These are phyloP conservation scores for Magnolia kwangsiensis DNA, from an alignment of 164 flowering plant genomes.

Conservation along the genomic window DNA sequence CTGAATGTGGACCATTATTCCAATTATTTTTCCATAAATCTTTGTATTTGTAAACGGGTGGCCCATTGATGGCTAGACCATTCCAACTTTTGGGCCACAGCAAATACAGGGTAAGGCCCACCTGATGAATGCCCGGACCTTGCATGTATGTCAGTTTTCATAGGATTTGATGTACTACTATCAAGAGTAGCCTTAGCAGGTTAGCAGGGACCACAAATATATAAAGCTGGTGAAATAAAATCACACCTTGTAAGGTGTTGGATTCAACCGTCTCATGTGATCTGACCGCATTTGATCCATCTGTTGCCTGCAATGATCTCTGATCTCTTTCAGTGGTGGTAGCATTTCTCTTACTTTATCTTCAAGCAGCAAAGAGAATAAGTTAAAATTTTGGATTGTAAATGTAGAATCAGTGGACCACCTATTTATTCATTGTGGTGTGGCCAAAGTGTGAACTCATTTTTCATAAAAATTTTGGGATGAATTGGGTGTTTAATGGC, in stretches of 20 bases:
- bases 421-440: too few relatives aligned
- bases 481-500: too few relatives aligned
- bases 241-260: constrained; percentile 95
- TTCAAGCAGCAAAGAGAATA: constrained; percentile 15
- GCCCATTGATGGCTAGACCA: not conserved
- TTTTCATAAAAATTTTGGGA: too few relatives aligned
- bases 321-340: constrained; percentile 56
- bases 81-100: not conserved
- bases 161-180: not conserved
- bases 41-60: not conserved
- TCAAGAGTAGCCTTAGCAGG: not conserved
- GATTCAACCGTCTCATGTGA: constrained; percentile 96
- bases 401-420: too few relatives aligned
- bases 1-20: not conserved
- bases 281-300: constrained; percentile 90
- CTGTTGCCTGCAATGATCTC: constrained; percentile 78
- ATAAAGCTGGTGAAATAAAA: not conserved
- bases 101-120: not conserved
- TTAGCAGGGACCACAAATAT: not conserved
- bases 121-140: not conserved
- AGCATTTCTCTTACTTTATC: constrained; percentile 59
- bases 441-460: too few relatives aligned
- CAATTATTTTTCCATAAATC: not conserved
- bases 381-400: too few relatives aligned
- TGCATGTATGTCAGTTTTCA: not conserved